These are phyloP conservation scores for Lasiosphaeriaceae sp. DNA, from an alignment of 495 filamentous ascomycete species.

Conservation along the genomic window DNA sequence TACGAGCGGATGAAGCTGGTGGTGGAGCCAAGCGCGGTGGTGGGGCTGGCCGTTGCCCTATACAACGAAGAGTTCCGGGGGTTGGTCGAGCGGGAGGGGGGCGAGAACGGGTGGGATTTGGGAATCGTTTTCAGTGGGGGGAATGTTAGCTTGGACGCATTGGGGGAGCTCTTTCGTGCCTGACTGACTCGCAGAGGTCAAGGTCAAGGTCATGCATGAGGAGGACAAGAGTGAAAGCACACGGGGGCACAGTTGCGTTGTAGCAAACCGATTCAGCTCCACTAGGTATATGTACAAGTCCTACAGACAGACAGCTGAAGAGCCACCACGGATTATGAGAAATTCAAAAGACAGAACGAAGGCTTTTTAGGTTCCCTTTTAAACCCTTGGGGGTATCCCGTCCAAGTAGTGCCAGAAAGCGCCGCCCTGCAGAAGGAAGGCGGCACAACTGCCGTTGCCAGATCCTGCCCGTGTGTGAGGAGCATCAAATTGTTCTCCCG, in stretches of 20 bases:
- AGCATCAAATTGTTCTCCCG: conserved; percentile 15
- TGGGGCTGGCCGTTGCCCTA: conserved; percentile 76
- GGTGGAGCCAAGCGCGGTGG: conserved; percentile 85
- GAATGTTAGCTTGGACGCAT: conserved; percentile 79
- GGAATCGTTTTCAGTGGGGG: conserved; percentile 86
- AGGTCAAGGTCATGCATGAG: not conserved
- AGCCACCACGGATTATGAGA: not conserved
- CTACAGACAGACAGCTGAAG: not conserved
- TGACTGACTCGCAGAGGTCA: not conserved
- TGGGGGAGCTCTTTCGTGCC: conserved; percentile 57
- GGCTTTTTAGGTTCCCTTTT: not conserved
- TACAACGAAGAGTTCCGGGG: conserved; percentile 80
- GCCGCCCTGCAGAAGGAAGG: not conserved
- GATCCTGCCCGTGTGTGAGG: conserved; percentile 8
- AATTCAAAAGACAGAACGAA: conserved; percentile 4
- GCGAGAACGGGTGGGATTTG: conserved; percentile 77
- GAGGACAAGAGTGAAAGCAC: not conserved
- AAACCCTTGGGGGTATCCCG: conserved; percentile 5
- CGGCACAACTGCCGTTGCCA: conserved; percentile 2
- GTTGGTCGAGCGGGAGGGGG: conserved; percentile 65
- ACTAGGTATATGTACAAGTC: conserved; percentile 20
- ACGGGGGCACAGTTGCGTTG: not conserved
- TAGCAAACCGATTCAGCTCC: not conserved
- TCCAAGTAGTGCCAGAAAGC: not conserved
- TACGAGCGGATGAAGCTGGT: conserved; percentile 89